A percentile compares a stretch with the other conserved stretches of the same genome.
Conservation (phyloP, 1,139 yeast genomes). For the Yamadazyma epiphylla region DNA sequence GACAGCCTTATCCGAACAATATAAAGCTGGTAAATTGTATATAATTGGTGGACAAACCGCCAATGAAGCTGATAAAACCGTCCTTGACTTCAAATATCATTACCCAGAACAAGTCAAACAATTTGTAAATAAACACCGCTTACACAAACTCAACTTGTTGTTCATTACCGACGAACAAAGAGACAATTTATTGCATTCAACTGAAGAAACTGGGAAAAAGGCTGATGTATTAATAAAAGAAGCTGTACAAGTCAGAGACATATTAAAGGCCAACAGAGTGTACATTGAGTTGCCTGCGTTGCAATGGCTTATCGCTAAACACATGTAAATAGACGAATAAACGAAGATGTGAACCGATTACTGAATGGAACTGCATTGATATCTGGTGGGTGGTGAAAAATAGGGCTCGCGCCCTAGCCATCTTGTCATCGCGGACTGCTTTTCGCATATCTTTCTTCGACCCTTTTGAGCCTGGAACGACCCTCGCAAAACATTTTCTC, state of each 20-base stretch:
- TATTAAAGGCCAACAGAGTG: conserved; percentile 75
- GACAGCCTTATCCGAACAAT: conserved; percentile 77
- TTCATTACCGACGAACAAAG: conserved; percentile 59
- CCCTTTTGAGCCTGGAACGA: conserved; percentile 1
- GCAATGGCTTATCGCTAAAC: conserved; percentile 48
- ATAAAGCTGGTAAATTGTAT: conserved; percentile 66
- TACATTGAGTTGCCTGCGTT: conserved; percentile 74
- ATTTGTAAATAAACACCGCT: conserved; percentile 56
- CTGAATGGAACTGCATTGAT: too few relatives aligned
- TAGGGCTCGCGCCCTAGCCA: conserved; percentile 3
- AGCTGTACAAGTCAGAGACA: conserved; percentile 78
- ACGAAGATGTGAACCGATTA: background rate
- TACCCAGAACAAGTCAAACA: conserved; percentile 51
- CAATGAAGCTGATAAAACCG: conserved; percentile 17
- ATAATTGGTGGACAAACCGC: conserved; percentile 53
- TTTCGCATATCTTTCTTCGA: too few relatives aligned
- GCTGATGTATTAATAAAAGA: conserved; percentile 72
- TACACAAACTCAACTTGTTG: conserved; percentile 55
- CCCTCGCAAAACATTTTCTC: conserved; percentile 7
- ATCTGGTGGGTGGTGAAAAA: too few relatives aligned
- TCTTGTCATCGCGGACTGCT: conserved; percentile 2
- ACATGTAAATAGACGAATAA: conserved; percentile 15
- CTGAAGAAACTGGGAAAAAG: conserved; percentile 38
- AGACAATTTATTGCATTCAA: conserved; percentile 51
- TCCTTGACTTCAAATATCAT: conserved; percentile 45